A percentile compares a stretch with the other conserved stretches of the same genome.
These are phyloP conservation scores for Raddia distichophylla DNA, from an alignment of 176 grass and related monocot species.

Conservation along the genomic window DNA sequence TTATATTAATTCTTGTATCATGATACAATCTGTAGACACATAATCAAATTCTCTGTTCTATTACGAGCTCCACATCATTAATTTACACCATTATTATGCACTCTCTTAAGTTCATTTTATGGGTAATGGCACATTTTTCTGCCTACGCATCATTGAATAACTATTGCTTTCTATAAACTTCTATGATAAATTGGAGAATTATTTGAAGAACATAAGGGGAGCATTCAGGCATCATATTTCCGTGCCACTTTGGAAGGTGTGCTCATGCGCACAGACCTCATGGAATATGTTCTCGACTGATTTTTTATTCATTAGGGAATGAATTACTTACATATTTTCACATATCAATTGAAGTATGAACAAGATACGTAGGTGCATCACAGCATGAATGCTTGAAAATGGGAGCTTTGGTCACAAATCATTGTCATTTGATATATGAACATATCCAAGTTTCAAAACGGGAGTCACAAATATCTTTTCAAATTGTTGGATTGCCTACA, in stretches of 20 bases:
- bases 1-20: too few species aligned
- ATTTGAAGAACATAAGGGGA: neutral
- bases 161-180: neutral
- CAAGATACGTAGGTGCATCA: neutral
- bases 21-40: too few species aligned
- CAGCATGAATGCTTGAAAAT: neutral
- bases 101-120: too few species aligned
- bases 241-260: neutral
- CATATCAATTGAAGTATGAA: neutral
- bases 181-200: neutral
- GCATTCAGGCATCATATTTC: neutral
- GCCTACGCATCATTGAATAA: neutral
- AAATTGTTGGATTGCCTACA: too few species aligned
- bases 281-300: slow-evolving; percentile 34
- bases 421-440: too few species aligned
- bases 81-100: too few species aligned
- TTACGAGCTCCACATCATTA: too few species aligned
- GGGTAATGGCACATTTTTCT: too few species aligned
- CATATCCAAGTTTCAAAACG: too few species aligned
- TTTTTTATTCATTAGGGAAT: neutral
- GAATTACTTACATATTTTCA: neutral
- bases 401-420: too few species aligned
- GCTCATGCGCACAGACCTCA: slow-evolving; percentile 30
- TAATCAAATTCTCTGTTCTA: too few species aligned
- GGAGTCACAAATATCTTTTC: too few species aligned